phyloP scores from a whole-genome alignment of 371 early-diverging fungal species.

The Apophysomyces trapeziformis region DNA sequence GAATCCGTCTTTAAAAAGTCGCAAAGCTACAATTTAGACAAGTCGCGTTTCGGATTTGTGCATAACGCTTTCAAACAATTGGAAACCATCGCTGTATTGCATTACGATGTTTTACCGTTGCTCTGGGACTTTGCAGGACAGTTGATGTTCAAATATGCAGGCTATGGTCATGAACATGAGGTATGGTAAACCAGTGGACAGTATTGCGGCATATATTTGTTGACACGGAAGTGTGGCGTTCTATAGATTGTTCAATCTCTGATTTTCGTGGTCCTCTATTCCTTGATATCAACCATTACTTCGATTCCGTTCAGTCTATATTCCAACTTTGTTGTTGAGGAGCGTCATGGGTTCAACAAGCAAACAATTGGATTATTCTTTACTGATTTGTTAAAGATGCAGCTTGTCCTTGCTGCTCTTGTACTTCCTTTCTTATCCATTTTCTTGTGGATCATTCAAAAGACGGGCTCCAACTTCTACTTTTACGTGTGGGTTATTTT shows the following conservation, averaged over 20 bases:
- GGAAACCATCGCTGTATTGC: slow-evolving; percentile 69
- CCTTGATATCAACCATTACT: slow-evolving; percentile 65
- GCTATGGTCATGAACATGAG: slow-evolving; percentile 75
- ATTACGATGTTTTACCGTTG: slow-evolving; percentile 73
- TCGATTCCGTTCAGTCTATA: slow-evolving; percentile 86
- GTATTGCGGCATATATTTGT: neutral
- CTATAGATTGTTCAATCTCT: slow-evolving; percentile 83
- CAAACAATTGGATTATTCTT: slow-evolving; percentile 85
- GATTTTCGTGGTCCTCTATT: slow-evolving; percentile 71
- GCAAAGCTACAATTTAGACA: slow-evolving; percentile 87
- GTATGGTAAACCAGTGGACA: slow-evolving; percentile 35
- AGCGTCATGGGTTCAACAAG: slow-evolving; percentile 97
- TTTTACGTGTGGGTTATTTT: slow-evolving; percentile 89
- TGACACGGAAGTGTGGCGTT: neutral
- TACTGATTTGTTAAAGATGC: slow-evolving; percentile 80
- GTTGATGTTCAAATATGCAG: slow-evolving; percentile 52
- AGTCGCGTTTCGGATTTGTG: slow-evolving; percentile 80
- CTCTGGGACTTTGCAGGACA: slow-evolving; percentile 75
- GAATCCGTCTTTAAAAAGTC: slow-evolving; percentile 83
- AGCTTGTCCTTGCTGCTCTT: slow-evolving; percentile 70
- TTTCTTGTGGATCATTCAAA: slow-evolving; percentile 82
- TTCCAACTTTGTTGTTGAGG: slow-evolving; percentile 94
- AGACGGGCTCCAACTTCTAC: slow-evolving; percentile 86
- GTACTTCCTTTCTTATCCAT: slow-evolving; percentile 83
- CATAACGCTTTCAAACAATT: slow-evolving; percentile 60